Base-by-base conservation (phyloP, 2,329 filamentous ascomycete genomes). In the Metarhizium humberi region DNA sequence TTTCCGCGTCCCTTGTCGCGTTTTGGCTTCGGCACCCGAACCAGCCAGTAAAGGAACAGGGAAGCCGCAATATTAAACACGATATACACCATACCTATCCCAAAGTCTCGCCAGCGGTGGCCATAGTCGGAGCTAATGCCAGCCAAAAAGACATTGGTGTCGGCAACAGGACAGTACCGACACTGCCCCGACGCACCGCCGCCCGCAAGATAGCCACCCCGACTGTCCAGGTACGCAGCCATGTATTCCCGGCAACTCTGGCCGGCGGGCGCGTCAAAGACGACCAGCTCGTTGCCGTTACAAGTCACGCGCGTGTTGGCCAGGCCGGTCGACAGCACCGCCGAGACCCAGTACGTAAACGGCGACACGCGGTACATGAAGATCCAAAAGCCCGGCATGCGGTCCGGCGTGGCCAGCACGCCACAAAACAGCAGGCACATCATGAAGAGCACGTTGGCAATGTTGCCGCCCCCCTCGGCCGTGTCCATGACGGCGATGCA, bases 311-410 rank as follows among this genome's bases (percentile, higher is more conserved):
- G 11, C 0, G 60, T 58, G 32, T 67, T 66, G 3, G 64, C 66
- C 2, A 70, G 54, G 4, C 64, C 65, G 0, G 65, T 62, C 1
- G 64, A 59, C 16, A 70, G 7, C 7, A 69, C 60, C 2, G 64
- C 56, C 1, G 62, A 64, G 4, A 63, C 58, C 2, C 66, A 55
- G 34, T 70, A 71, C 1, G 65, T 69, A 32, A 70, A 60, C 4
- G 59, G 61, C 10, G 58, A 60, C 40, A 61, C 56, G 25, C 54
- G 56, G 46, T 62, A 62, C 58, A 62, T 59, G 18, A 62, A 62
- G 29, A 54, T 56, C 61, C 61, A 62, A 4, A 62, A 57, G 3
- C 55, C 55, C 3, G 55, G 55, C 0, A 62, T 40, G 40, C 54
- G 53, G 5, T 25, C 40, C 10, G 59, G 60, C 20, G 56, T 10